Percentiles rank a stretch among this genome's conserved stretches.
phyloP scores from a whole-genome alignment of 148 eudicot species.

The Bassia scoparia region DNA sequence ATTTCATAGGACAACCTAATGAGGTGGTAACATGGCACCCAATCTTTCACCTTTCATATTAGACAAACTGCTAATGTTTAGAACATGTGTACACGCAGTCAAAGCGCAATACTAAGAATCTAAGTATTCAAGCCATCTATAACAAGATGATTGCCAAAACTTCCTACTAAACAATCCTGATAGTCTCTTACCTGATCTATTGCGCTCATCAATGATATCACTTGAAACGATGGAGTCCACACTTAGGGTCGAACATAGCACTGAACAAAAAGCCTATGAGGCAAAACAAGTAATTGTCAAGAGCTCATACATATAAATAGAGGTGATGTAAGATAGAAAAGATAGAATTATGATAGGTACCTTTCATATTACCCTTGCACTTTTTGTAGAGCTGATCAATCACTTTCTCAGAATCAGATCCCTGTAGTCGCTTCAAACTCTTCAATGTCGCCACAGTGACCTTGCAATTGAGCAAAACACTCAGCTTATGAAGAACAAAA shows the following conservation, averaged over 20 bases:
- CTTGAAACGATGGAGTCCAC: constrained; percentile 97
- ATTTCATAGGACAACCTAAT: background rate
- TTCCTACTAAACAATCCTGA: background rate
- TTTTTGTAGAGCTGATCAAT: constrained; percentile 68
- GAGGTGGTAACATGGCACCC: background rate
- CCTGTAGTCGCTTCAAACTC: constrained; percentile 95
- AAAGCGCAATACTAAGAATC: too few relatives aligned
- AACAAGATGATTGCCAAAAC: background rate
- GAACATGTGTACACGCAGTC: background rate
- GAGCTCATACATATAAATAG: background rate
- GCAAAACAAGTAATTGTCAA: constrained; percentile 10
- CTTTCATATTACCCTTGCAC: constrained; percentile 89
- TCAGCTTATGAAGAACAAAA: background rate
- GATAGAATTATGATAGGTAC: too few relatives aligned
- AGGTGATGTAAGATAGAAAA: background rate
- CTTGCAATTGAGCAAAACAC: constrained; percentile 30
- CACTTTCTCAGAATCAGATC: constrained; percentile 89
- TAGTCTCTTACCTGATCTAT: constrained; percentile 62
- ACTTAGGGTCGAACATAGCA: constrained; percentile 86
- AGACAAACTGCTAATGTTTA: background rate
- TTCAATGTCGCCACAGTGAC: constrained; percentile 91
- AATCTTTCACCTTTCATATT: background rate
- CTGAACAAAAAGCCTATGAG: constrained; percentile 78
- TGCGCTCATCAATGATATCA: constrained; percentile 89
- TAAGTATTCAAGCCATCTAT: background rate